These are phyloP conservation scores for Thalassiosira pacifica DNA, from an alignment of 352 stramenopile species.

Conservation along the genomic window DNA sequence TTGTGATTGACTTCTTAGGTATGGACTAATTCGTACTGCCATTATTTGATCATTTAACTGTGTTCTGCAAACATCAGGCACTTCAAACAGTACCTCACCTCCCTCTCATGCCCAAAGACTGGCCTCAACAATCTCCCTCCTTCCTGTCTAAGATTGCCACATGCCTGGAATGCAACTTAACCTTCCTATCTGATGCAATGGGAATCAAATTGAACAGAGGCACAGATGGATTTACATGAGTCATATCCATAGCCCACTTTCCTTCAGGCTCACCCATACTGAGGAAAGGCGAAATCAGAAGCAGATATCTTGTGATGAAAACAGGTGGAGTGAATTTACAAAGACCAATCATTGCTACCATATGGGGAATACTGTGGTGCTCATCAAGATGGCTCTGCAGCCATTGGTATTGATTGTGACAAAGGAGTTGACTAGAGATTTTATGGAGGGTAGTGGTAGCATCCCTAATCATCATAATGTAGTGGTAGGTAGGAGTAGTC, in stretches of 20 bases:
- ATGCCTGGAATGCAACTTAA: slow-evolving; percentile 75
- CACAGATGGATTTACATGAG: slow-evolving; percentile 81
- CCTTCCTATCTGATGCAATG: slow-evolving; percentile 81
- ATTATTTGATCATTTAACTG: too few relatives aligned
- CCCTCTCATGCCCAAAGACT: slow-evolving; percentile 79
- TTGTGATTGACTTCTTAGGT: too few relatives aligned
- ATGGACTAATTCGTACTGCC: too few relatives aligned
- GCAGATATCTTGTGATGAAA: slow-evolving; percentile 81
- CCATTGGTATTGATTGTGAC: slow-evolving; percentile 82
- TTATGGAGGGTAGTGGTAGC: slow-evolving; percentile 15
- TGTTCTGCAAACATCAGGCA: slow-evolving; percentile 43
- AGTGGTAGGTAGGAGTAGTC: too few relatives aligned
- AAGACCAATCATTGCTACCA: slow-evolving; percentile 83
- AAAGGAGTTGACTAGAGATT: slow-evolving; percentile 56
- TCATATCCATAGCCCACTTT: slow-evolving; percentile 75
- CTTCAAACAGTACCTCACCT: slow-evolving; percentile 72
- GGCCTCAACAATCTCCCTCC: slow-evolving; percentile 75
- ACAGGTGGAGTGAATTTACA: slow-evolving; percentile 82
- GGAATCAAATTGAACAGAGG: slow-evolving; percentile 87
- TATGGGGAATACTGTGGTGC: slow-evolving; percentile 85
- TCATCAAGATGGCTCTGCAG: slow-evolving; percentile 84
- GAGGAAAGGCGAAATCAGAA: slow-evolving; percentile 74
- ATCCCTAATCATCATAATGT: too few relatives aligned
- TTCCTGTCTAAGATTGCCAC: slow-evolving; percentile 59
- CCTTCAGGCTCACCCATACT: slow-evolving; percentile 72